Conservation (phyloP, 208 protist species). For the Acanthamoeba royreba region DNA sequence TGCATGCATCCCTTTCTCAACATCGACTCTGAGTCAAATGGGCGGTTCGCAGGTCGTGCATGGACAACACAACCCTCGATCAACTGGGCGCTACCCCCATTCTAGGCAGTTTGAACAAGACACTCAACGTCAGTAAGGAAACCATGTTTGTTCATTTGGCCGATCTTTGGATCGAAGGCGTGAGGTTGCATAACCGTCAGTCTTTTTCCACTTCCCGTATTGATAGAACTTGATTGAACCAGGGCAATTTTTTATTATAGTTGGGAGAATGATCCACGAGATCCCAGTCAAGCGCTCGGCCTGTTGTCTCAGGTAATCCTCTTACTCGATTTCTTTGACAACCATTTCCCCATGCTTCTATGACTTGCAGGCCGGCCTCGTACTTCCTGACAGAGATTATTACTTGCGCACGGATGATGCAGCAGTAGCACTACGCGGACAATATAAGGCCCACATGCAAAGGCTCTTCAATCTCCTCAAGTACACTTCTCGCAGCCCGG, state of each 20-base stretch:
- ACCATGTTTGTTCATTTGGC: background rate
- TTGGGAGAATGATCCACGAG: too few relatives aligned
- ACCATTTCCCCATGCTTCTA: too few relatives aligned
- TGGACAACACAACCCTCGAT: conserved; percentile 33
- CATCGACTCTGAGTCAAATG: background rate
- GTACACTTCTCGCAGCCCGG: background rate
- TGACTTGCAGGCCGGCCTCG: background rate
- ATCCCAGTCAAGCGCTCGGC: too few relatives aligned
- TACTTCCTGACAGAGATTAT: background rate
- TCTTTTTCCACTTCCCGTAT: too few relatives aligned
- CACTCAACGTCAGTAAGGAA: background rate
- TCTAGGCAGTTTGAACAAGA: background rate
- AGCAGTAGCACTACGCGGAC: background rate
- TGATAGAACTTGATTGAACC: too few relatives aligned
- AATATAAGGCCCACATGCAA: background rate
- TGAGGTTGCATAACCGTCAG: too few relatives aligned
- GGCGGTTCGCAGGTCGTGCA: background rate
- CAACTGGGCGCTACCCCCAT: background rate
- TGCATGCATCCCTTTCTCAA: background rate
- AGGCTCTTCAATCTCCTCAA: background rate
- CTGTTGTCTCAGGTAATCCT: too few relatives aligned
- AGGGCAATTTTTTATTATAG: too few relatives aligned
- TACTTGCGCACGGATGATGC: background rate
- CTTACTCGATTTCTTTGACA: too few relatives aligned
- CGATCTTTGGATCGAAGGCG: background rate